These are phyloP conservation scores for Phytophthora fragariaefolia DNA, from an alignment of 352 stramenopile species.

Conservation along the genomic window DNA sequence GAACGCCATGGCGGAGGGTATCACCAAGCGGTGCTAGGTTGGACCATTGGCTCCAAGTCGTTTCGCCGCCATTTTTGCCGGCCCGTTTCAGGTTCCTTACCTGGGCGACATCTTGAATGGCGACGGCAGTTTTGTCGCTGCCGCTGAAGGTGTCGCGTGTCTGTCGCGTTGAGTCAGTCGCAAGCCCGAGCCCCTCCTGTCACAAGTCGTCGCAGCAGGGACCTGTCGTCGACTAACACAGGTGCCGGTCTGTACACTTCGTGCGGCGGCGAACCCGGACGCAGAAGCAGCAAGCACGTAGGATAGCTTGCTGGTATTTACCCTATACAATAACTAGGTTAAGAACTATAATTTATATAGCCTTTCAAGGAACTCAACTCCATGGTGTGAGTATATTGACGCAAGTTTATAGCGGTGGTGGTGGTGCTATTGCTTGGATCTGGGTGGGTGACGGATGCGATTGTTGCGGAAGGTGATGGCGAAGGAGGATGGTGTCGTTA, in stretches of 20 bases:
- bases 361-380: no score
- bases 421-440: conserved; percentile 3
- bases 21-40: conserved; percentile 25
- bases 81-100: conserved; percentile 6
- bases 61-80: background rate
- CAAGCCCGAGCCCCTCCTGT: background rate
- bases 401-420: conserved; percentile 1
- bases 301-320: conserved; percentile 34
- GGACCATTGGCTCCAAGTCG: background rate
- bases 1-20: conserved; percentile 48
- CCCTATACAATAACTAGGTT: conserved; percentile 29
- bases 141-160: background rate
- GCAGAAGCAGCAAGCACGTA: conserved; percentile 18
- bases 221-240: background rate
- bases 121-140: background rate
- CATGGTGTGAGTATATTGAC: no score
- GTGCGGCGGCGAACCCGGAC: background rate
- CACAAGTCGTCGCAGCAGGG: background rate
- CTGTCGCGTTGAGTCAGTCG: conserved; percentile 11
- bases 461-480: conserved; percentile 20
- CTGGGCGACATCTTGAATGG: background rate
- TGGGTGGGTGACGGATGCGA: background rate
- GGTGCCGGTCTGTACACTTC: background rate
- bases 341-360: conserved; percentile 30
- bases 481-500: conserved; percentile 32